Conservation (phyloP, 139 green algal genomes). For the Gonium pectorale region DNA sequence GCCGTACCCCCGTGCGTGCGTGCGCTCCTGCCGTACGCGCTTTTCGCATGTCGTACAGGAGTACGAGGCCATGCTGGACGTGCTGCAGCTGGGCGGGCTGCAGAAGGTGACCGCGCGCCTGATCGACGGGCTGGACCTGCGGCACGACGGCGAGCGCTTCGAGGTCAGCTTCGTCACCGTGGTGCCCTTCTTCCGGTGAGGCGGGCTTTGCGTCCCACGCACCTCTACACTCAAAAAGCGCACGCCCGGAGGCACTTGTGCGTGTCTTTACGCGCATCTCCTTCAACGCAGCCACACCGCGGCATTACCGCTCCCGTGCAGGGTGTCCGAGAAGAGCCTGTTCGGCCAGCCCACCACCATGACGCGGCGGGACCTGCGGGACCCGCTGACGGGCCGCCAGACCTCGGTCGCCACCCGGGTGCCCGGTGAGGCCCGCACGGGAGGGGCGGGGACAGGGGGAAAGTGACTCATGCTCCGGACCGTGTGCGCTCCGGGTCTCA, state of each 20-base stretch:
- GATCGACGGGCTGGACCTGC: constrained; percentile 54
- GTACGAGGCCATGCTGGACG: constrained; percentile 55
- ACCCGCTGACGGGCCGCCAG: constrained; percentile 42
- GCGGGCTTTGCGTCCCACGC: neutral
- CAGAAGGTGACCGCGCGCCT: constrained; percentile 59
- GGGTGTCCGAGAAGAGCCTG: constrained; percentile 35
- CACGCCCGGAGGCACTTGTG: neutral
- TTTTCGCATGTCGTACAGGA: neutral
- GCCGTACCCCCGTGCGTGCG: no score
- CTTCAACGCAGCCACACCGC: neutral
- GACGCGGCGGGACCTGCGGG: constrained; percentile 50
- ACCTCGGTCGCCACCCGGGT: constrained; percentile 7
- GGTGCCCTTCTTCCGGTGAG: constrained; percentile 56
- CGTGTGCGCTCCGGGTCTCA: no score
- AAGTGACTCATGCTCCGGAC: neutral
- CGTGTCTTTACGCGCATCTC: neutral
- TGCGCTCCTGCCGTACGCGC: no score
- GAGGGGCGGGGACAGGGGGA: neutral
- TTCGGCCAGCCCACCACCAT: constrained; percentile 21
- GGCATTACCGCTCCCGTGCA: neutral
- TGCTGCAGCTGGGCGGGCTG: constrained; percentile 49
- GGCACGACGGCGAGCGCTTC: constrained; percentile 14
- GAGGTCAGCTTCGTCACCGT: constrained; percentile 55
- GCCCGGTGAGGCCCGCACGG: neutral
- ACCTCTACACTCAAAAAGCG: neutral